These are phyloP conservation scores for Leccinum fuscescens DNA, from an alignment of 1,284 basidiomycete species.

Conservation along the genomic window DNA sequence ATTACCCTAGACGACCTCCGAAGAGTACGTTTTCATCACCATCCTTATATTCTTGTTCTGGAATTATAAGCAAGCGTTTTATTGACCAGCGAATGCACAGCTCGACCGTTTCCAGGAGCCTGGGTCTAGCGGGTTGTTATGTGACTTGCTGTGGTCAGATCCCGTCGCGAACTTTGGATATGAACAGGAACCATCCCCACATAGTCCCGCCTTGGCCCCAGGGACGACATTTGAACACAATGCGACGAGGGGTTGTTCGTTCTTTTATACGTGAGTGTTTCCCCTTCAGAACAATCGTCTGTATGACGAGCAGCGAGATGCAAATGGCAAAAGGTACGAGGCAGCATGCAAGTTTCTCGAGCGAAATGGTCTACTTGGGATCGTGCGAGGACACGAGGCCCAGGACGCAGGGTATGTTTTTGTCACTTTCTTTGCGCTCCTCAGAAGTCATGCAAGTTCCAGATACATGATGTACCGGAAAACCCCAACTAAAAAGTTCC, in stretches of 20 bases:
- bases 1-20: slow-evolving; percentile 80
- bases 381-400: slow-evolving; percentile 97
- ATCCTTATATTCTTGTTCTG: neutral
- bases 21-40: slow-evolving; percentile 47
- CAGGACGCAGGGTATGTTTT: slow-evolving; percentile 85
- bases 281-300: neutral
- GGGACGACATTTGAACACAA: slow-evolving; percentile 37
- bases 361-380: slow-evolving; percentile 86
- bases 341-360: slow-evolving; percentile 95
- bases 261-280: slow-evolving; percentile 82
- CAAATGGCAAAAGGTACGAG: slow-evolving; percentile 62
- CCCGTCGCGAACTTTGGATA: slow-evolving; percentile 80
- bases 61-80: neutral
- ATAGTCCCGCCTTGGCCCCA: slow-evolving; percentile 34
- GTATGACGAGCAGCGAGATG: slow-evolving; percentile 1
- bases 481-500: slow-evolving; percentile 47
- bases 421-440: neutral
- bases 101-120: slow-evolving; percentile 95
- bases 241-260: slow-evolving; percentile 60
- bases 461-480: slow-evolving; percentile 67
- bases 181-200: slow-evolving; percentile 43
- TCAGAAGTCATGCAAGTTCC: slow-evolving; percentile 15
- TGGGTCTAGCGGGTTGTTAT: slow-evolving; percentile 88
- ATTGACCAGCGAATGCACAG: slow-evolving; percentile 35
- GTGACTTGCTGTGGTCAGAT: slow-evolving; percentile 95